phyloP scores from a whole-genome alignment of 306 rosid genomes.

The Acmispon strigosus region DNA sequence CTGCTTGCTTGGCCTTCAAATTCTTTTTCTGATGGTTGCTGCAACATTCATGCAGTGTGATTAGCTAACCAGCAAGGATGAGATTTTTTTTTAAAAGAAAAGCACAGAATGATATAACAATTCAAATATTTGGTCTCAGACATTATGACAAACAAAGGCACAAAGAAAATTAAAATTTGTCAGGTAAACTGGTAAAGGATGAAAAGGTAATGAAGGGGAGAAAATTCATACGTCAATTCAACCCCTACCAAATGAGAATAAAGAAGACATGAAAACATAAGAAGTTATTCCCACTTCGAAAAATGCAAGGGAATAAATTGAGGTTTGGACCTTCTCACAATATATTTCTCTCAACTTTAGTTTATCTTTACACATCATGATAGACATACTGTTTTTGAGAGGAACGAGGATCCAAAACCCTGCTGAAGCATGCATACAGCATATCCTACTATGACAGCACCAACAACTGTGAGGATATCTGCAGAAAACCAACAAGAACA shows the following conservation, averaged over 20 bases:
- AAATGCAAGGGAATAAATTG: not conserved
- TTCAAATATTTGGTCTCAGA: not conserved
- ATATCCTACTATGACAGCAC: slow-evolving; percentile 78
- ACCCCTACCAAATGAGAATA: not conserved
- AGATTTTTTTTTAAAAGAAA: not conserved
- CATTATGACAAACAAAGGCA: not conserved
- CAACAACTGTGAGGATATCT: slow-evolving; percentile 86
- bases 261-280: too few species aligned
- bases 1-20: slow-evolving; percentile 44
- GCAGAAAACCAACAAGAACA: slow-evolving; percentile 32
- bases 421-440: slow-evolving; percentile 87
- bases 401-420: slow-evolving; percentile 71
- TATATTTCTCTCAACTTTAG: not conserved
- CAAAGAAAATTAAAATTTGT: not conserved
- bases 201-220: not conserved
- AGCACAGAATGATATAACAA: not conserved
- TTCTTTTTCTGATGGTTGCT: slow-evolving; percentile 32
- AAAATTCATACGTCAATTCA: not conserved
- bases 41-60: slow-evolving; percentile 23
- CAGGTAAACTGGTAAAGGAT: not conserved
- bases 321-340: not conserved
- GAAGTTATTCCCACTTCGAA: not conserved
- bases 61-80: slow-evolving; percentile 16
- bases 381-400: slow-evolving; percentile 42
- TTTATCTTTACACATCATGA: not conserved